phyloP scores from a whole-genome alignment of 805 yeast genomes.

The Ogataea philodendri region DNA sequence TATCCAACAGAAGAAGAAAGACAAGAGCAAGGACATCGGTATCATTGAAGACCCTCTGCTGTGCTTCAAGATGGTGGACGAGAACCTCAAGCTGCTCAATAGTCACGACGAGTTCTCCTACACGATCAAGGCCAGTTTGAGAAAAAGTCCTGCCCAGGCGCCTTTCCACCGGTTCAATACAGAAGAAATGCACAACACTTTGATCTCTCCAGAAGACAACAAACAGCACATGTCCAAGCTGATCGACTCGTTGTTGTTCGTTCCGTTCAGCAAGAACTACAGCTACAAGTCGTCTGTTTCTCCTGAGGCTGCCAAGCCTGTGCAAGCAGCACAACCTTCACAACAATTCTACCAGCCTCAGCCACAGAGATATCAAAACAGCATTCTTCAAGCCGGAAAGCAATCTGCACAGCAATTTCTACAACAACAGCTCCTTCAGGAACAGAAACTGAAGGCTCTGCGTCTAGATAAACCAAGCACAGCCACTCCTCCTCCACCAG shows the following conservation, averaged over 20 bases:
- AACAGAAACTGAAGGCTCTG: constrained; percentile 28
- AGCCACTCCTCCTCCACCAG: constrained; percentile 74
- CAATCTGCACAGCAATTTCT: constrained; percentile 31
- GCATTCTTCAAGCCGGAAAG: constrained; percentile 24
- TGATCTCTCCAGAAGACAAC: constrained; percentile 19
- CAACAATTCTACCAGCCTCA: constrained; percentile 34
- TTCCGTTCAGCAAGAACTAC: constrained; percentile 35
- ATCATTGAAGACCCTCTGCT: constrained; percentile 25
- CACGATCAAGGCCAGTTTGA: constrained; percentile 27
- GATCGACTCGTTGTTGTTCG: constrained; percentile 33
- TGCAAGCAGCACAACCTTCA: constrained; percentile 31
- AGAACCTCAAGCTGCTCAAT: constrained; percentile 28
- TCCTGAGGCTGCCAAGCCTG: constrained; percentile 11
- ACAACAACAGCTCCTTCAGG: constrained; percentile 33
- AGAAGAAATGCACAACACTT: constrained; percentile 15
- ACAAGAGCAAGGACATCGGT: constrained; percentile 27
- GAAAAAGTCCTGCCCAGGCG: constrained; percentile 12
- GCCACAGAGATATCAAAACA: constrained; percentile 27
- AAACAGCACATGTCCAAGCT: constrained; percentile 27
- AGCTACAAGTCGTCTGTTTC: constrained; percentile 23
- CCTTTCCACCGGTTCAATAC: constrained; percentile 27
- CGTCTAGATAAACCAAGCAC: constrained; percentile 31
- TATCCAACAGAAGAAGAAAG: constrained; percentile 25
- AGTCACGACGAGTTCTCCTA: constrained; percentile 24
- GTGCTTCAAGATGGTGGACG: constrained; percentile 28